Percentiles rank a stretch among this genome's conserved stretches.
These are phyloP conservation scores for Ceratocystiopsis brevicomis DNA, from an alignment of 2,329 filamentous ascomycete genomes.

Conservation along the genomic window DNA sequence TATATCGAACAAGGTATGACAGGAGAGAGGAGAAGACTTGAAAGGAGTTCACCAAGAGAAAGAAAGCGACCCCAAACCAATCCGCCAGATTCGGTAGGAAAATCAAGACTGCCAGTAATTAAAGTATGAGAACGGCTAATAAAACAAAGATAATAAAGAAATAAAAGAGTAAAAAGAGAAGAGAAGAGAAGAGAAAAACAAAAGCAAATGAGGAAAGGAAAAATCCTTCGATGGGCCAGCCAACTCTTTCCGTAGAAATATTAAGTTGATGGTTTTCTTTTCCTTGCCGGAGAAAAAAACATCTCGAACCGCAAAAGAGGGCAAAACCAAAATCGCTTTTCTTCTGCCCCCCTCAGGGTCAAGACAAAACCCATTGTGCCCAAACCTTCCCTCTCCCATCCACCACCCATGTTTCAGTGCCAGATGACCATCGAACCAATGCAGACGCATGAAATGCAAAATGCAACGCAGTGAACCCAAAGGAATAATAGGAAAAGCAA, in stretches of 20 bases:
- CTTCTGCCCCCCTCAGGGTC: conserved; percentile 11
- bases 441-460: conserved; percentile 10
- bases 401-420: conserved; percentile 11
- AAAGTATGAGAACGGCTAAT: conserved; percentile 18
- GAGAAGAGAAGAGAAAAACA: conserved; percentile 1
- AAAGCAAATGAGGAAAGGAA: conserved; percentile 11
- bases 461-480: conserved; percentile 5
- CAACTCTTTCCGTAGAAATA: conserved; percentile 21
- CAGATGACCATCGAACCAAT: conserved; percentile 20
- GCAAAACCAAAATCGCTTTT: neutral
- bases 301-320: neutral
- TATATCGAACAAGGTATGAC: conserved; percentile 28
- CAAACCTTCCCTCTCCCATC: too few species aligned
- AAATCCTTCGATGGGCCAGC: conserved; percentile 29
- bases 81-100: neutral
- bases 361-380: conserved; percentile 16
- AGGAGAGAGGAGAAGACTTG: neutral
- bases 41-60: neutral
- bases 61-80: neutral
- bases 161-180: neutral
- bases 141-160: conserved; percentile 22
- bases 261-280: conserved; percentile 12
- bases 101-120: conserved; percentile 17
- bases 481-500: conserved; percentile 1
- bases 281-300: too few species aligned